phyloP scores from a whole-genome alignment of 441 rosid genomes.

The Breynia disticha region DNA sequence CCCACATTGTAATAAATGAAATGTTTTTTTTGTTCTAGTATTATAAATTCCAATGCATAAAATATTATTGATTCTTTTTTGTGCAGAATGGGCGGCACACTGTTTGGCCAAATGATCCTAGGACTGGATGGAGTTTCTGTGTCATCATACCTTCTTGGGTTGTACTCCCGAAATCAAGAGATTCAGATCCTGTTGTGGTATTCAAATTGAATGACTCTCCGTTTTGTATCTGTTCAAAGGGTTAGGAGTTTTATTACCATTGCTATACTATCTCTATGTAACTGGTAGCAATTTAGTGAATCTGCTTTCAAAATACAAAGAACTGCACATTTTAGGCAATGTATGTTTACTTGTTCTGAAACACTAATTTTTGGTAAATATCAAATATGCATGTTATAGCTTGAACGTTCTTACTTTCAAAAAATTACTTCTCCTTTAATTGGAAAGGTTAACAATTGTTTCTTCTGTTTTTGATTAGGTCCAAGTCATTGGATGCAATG shows the following conservation, averaged over 20 bases:
- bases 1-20: background rate
- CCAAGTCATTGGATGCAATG: background rate
- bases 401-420: no score
- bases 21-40: background rate
- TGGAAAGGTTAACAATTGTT: background rate
- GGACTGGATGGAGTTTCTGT: constrained; percentile 95
- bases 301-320: constrained; percentile 7
- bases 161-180: constrained; percentile 78
- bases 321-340: background rate
- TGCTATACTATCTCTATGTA: constrained; percentile 5
- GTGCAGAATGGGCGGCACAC: constrained; percentile 85
- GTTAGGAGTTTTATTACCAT: constrained; percentile 20
- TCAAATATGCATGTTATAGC: no score
- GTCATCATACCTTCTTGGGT: constrained; percentile 86
- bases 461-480: background rate
- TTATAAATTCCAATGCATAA: background rate
- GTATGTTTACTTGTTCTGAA: no score
- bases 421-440: no score
- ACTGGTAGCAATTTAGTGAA: constrained; percentile 6
- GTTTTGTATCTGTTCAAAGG: constrained; percentile 21
- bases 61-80: constrained; percentile 5
- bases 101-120: constrained; percentile 88
- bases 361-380: no score
- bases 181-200: constrained; percentile 99
- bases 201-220: constrained; percentile 20